These are phyloP conservation scores for Scutellaria baicalensis DNA, from an alignment of 257 asterid species.

Conservation along the genomic window DNA sequence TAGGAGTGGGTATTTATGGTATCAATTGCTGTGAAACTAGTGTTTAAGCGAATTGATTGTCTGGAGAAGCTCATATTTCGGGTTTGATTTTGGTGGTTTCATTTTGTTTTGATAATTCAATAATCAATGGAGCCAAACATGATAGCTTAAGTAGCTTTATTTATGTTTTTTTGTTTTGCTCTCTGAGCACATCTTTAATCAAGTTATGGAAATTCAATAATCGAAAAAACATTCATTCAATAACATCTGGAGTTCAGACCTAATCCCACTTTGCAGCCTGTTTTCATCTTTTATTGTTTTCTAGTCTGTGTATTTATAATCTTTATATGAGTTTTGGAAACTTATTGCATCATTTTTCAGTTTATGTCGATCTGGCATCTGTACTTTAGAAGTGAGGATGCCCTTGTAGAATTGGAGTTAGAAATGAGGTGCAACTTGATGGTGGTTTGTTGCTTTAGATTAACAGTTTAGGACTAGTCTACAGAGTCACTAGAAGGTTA, in stretches of 20 bases:
- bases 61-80: neutral
- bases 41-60: constrained; percentile 1
- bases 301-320: neutral
- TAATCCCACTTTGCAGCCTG: neutral
- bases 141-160: neutral
- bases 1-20: neutral
- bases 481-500: neutral
- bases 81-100: constrained; percentile 7
- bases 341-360: neutral
- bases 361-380: neutral
- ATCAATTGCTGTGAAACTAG: neutral
- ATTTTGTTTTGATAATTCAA: constrained; percentile 6
- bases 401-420: neutral
- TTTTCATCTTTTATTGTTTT: neutral
- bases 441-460: neutral
- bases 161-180: neutral
- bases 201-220: neutral
- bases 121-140: neutral
- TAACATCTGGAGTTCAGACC: neutral
- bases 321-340: neutral
- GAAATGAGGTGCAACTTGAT: neutral
- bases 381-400: neutral
- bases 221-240: neutral
- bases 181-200: neutral
- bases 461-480: neutral